Evolutionary conservation across 1,284 basidiomycete genomes (phyloP), one percentile per base, ranked within the genome.

Genomic region (Lentinus polychrous): DNA sequence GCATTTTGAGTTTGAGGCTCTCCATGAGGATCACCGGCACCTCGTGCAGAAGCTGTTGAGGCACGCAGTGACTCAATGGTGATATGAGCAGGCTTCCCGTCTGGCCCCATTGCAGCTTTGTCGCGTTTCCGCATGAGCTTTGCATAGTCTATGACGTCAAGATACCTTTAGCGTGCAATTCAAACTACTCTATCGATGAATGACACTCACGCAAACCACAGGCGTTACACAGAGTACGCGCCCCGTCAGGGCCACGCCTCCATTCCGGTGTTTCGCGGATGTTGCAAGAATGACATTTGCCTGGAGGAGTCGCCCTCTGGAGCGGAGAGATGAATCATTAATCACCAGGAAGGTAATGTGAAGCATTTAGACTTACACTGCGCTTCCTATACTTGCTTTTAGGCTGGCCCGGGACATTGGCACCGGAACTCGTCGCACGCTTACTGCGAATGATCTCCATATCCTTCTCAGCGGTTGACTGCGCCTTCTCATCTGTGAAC

Each of bases 231-330:
- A 90, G 63, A 7, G 86, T 90, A 57, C 86, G 68, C 15, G 86
- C 85, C 5, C 86, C 86, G 59, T 89, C 86, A 3, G 86, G 86
- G 17, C 86, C 86, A 31, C 86, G 76, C 45, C 86, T 66, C 86
- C 86, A 90, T 62, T 90, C 86, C n/a, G 86, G 86, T 2, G 86
- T 90, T 63, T 90, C 87, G 50, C 82, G 74, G 49, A 86, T 89
- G 65, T 86, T 86, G 62, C 86, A 90, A 23, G 86, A 87, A 64
- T 88, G 85, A 58, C 86, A 90, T 60, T 87, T 86, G 8, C 86
- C 86, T 10, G 86, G 86, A 18, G 86, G 87, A 35, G 81, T 84
- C 43, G 86, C 85, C 52, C 86, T 79, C 86, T 89, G 67, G 31
- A 18, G 8, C 18, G 39, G 6, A 7, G 17, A 40, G 14, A 20